Evolutionary conservation across 148 eudicot species (phyloP), one percentile per base, ranked within the genome.

Genomic region (Cornus suecica): DNA sequence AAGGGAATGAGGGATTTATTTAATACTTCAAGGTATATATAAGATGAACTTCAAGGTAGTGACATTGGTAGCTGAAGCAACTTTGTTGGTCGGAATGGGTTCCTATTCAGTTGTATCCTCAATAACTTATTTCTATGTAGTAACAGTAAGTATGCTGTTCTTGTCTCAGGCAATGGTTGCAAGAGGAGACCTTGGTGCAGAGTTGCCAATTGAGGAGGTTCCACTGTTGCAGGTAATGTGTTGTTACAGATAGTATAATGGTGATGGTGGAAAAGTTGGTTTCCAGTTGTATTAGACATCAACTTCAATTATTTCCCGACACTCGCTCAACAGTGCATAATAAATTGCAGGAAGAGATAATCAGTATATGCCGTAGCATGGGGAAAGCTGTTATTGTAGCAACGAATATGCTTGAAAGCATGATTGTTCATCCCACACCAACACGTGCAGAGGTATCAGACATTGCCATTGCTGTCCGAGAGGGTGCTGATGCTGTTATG

Each of bases 401-500:
- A 54, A 96, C 99, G 74, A 95, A 96, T 82, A 96, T 95, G 99
- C 91, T 96, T 71, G 99, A 96, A 81, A 96, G 99, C 84, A 96
- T 96, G 99, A 96, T 96, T 75, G 86, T 89, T 66, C 98, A 93
- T 80, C 98, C 99, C 42, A 96, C 99, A 74, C 99, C 99, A n/a
- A 96, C 99, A 22, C 87, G 99, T 69, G 98, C 99, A 31, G 99
- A 96, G 85, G 99, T 95, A 30, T 95, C 99, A 72, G 97, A 95
- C 86, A 96, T 96, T 73, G 98, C 98, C 22, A 96, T 93, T 85
- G 99, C 99, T 63, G 98, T 96, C 63, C 80, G 93, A 77, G 99
- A 96, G 83, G 99, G 99, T 73, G 88, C 99, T 79, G 99, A 96
- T 86, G 92, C 99, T 61, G 90, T 95, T 74, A 96, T 96, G 99